These are phyloP conservation scores for Harringtonia aguacate DNA, from an alignment of 2,329 filamentous ascomycete species.

Conservation along the genomic window DNA sequence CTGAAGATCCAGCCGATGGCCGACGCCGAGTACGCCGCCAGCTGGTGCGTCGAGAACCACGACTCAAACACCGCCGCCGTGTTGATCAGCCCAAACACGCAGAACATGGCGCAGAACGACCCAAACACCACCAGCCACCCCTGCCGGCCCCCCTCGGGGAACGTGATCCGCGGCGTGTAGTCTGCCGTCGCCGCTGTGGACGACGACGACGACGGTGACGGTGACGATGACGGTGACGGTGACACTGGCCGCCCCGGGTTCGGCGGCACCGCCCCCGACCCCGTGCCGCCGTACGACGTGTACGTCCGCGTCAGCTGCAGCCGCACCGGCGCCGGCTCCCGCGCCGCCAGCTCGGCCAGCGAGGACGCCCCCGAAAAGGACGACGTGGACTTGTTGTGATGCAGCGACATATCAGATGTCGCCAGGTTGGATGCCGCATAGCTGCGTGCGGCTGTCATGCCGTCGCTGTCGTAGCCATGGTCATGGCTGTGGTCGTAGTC, in stretches of 20 bases:
- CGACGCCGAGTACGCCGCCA: conserved; percentile 54
- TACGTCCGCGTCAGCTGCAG: background rate
- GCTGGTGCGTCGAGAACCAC: conserved; percentile 63
- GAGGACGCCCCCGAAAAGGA: background rate
- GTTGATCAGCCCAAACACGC: conserved; percentile 63
- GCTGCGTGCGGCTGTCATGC: too few species aligned
- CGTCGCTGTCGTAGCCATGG: too few species aligned
- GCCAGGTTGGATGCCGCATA: too few species aligned
- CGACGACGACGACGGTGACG: background rate
- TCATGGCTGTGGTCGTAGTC: too few species aligned
- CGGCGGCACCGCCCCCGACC: background rate
- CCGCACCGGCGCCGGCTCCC: too few species aligned
- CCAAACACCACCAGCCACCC: conserved; percentile 74
- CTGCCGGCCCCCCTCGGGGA: conserved; percentile 63
- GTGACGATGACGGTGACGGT: background rate
- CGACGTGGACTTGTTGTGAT: too few species aligned
- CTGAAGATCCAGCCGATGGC: conserved; percentile 81
- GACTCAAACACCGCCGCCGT: conserved; percentile 67
- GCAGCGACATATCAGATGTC: too few species aligned
- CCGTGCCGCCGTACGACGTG: background rate
- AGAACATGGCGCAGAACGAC: conserved; percentile 60
- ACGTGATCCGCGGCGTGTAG: conserved; percentile 24
- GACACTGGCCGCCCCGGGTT: background rate
- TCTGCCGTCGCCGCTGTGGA: background rate
- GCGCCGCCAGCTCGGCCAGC: background rate